These are phyloP conservation scores for Spathaspora hagerdaliae DNA, from an alignment of 805 yeast species.

Conservation along the genomic window DNA sequence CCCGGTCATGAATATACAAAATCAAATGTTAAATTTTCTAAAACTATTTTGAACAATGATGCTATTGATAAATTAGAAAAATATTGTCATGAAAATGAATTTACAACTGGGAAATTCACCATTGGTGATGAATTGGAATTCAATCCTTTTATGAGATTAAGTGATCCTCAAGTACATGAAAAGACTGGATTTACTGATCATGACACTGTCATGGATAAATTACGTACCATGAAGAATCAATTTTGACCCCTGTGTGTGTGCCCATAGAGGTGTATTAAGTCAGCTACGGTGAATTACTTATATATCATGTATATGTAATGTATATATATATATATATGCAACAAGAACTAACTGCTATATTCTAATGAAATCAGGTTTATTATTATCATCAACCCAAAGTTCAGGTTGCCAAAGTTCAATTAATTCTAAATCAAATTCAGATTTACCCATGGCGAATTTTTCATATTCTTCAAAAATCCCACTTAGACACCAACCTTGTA, in stretches of 20 bases:
- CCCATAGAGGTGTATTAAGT: background rate
- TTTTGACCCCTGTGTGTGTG: slow-evolving; percentile 10
- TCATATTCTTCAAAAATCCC: slow-evolving; percentile 93
- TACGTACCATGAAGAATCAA: slow-evolving; percentile 75
- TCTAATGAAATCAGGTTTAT: slow-evolving; percentile 64
- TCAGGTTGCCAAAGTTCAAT: slow-evolving; percentile 78
- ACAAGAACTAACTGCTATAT: slow-evolving; percentile 11
- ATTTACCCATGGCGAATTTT: slow-evolving; percentile 89
- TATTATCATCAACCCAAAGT: slow-evolving; percentile 42
- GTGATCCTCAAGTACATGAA: slow-evolving; percentile 57
- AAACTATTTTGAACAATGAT: slow-evolving; percentile 50
- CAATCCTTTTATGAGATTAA: slow-evolving; percentile 86
- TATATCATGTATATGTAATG: background rate
- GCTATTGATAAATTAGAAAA: slow-evolving; percentile 54
- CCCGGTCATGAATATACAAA: slow-evolving; percentile 97
- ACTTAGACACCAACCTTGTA: slow-evolving; percentile 91
- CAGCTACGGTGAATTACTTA: background rate
- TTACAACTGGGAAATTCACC: slow-evolving; percentile 84
- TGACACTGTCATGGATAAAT: slow-evolving; percentile 61
- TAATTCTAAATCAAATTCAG: slow-evolving; percentile 86
- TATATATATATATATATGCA: background rate
- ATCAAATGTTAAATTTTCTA: slow-evolving; percentile 75
- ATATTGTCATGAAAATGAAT: slow-evolving; percentile 53
- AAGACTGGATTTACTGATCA: slow-evolving; percentile 52
- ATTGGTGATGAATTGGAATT: slow-evolving; percentile 74